Conservation (phyloP, 441 rosid species). For the Aleurites moluccanus region DNA sequence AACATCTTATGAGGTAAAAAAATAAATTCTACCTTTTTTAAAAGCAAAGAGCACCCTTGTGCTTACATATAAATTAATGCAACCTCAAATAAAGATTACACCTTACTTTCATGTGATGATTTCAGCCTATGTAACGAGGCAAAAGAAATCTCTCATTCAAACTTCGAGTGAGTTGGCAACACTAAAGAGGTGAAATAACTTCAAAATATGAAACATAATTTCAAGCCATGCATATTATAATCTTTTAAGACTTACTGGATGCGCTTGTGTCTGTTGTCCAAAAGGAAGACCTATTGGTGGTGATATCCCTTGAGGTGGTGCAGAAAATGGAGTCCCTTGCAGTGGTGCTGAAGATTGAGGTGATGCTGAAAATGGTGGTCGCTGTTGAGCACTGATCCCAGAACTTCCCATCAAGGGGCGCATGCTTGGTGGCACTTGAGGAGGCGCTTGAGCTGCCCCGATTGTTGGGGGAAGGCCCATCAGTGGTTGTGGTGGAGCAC, state of each 20-base stretch:
- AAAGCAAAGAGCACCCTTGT: neutral
- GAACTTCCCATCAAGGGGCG: constrained; percentile 42
- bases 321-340: constrained; percentile 44
- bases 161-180: constrained; percentile 5
- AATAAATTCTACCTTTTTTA: neutral
- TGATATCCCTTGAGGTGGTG: constrained; percentile 46
- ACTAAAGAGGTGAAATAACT: neutral
- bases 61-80: neutral
- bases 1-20: neutral
- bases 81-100: neutral
- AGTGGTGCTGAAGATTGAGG: constrained; percentile 41
- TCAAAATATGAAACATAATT: neutral
- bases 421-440: constrained; percentile 43
- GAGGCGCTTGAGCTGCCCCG: constrained; percentile 43
- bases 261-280: constrained; percentile 58
- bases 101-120: neutral
- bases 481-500: constrained; percentile 45
- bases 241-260: constrained; percentile 42
- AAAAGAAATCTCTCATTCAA: neutral
- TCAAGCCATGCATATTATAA: neutral
- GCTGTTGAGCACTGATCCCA: constrained; percentile 33
- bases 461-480: constrained; percentile 53
- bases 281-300: constrained; percentile 49
- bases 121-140: neutral
- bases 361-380: constrained; percentile 37